A percentile compares a stretch with the other conserved stretches of the same genome.
Conservation (phyloP, 176 grass and related monocot genomes). For the Musa beccarii region DNA sequence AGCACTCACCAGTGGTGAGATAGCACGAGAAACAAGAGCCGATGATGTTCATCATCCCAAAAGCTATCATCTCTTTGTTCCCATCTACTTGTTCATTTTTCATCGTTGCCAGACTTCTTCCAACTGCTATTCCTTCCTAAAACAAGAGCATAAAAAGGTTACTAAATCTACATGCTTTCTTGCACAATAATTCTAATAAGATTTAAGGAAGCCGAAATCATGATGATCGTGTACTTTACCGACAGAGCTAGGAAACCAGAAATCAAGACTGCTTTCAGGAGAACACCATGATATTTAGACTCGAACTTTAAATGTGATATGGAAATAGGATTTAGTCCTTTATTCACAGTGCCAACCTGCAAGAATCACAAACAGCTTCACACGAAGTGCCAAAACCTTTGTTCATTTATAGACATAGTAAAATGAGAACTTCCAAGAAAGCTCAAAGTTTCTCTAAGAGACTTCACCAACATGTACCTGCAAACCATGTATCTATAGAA, state of each 20-base stretch:
- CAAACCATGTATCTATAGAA: no score
- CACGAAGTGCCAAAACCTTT: no score
- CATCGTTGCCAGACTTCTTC: slow-evolving; percentile 68
- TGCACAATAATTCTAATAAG: neutral
- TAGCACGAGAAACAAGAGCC: slow-evolving; percentile 92
- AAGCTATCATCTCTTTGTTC: slow-evolving; percentile 96
- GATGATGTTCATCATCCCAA: slow-evolving; percentile 82
- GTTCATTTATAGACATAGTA: no score
- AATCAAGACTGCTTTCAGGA: slow-evolving; percentile 61
- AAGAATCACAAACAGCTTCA: neutral
- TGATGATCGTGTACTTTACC: slow-evolving; percentile 28
- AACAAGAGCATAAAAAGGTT: neutral
- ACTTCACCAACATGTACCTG: no score
- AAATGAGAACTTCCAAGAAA: no score
- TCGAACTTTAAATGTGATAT: slow-evolving; percentile 51
- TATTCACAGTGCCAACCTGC: slow-evolving; percentile 82
- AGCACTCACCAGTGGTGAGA: slow-evolving; percentile 61
- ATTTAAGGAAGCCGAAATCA: no score
- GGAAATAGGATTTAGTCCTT: slow-evolving; percentile 81
- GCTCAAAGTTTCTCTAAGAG: no score
- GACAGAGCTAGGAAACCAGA: slow-evolving; percentile 77
- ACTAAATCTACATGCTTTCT: neutral
- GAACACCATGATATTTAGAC: slow-evolving; percentile 27
- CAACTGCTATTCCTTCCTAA: slow-evolving; percentile 94
- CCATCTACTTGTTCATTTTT: slow-evolving; percentile 92